Base-by-base conservation (phyloP, 2,329 filamentous ascomycete genomes). In the Cadophora sp. region DNA sequence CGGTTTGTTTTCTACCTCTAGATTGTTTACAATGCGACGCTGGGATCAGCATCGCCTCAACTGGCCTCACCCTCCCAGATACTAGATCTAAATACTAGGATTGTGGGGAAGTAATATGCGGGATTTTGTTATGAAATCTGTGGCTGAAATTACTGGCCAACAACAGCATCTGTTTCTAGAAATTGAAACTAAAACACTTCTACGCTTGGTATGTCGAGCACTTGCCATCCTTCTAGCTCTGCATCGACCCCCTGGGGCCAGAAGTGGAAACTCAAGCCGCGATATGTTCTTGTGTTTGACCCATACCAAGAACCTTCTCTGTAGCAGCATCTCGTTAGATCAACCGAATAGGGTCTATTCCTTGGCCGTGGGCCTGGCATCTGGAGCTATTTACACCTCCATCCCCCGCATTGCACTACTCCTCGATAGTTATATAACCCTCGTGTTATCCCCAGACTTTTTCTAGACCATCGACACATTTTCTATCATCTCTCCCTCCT, bases 401-500 rank as follows among this genome's bases (percentile, higher is more conserved):
- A 59, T 33, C 56, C 56, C 56, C 56, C 39, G 39, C 45, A 47
- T 27, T 59, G 14, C 27, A 43, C 41, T 30, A 47, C 27, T 18
- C 11, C 9, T 59, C 16, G 56, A 24, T 18, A 59, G 39, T 43
- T 59, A 59, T 59, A 59, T 59, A 59, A 59, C 24, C 39, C 41
- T 45, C 24, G 43, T 47, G 56, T 22, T 30, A 30, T 59, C 41
- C 56, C 56, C 41, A 45, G 18, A 59, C 13, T 47, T 30, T 59
- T 20, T 24, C 5, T 11, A 33, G 24, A 59, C 45, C 56, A 47
- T 30, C 43, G 24, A 30, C 27, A 18, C 22, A 16, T 30, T 47
- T 13, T 22, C 22, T 1, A 18, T 48, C 24, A n/a, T 47, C 7
- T 5, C 14, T 9, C 13, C 22, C n/a, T 47, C 43, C 16, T 47